Evolutionary conservation across 139 green algal genomes (phyloP).

Genomic region (Auxenochlorella pyrenoidosa): DNA sequence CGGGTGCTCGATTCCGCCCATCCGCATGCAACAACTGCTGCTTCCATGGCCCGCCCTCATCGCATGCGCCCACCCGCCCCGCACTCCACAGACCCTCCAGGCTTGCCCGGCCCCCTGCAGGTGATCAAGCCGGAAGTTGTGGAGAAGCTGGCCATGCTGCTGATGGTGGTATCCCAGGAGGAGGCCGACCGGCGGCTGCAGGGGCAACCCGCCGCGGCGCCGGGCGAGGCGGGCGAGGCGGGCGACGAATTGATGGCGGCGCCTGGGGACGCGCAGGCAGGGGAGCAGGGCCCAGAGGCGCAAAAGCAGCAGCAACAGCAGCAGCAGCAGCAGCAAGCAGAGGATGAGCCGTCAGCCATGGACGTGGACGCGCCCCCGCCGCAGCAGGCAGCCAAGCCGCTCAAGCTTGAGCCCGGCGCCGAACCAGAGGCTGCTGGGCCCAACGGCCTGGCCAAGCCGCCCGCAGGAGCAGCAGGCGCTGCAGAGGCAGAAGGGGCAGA

Average conservation of each 20-base stretch:
- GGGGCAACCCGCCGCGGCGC: background rate
- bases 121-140: slow-evolving; percentile 55
- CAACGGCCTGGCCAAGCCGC: no score
- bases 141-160: slow-evolving; percentile 48
- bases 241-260: background rate
- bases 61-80: no score
- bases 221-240: background rate
- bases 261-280: background rate
- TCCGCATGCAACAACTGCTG: no score
- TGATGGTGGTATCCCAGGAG: slow-evolving; percentile 48
- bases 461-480: no score
- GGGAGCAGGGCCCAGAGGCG: background rate
- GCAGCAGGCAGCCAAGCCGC: background rate
- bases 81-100: background rate
- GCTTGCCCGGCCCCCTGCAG: background rate
- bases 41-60: no score
- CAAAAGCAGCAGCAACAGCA: slow-evolving; percentile 1
- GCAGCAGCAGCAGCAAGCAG: background rate
- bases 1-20: background rate
- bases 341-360: background rate
- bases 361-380: background rate
- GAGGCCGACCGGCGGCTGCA: slow-evolving; percentile 34
- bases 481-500: no score
- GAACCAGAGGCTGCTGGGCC: no score
- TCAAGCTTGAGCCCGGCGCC: background rate